A percentile compares a stretch with the other conserved stretches of the same genome.
Evolutionary conservation across 768 basidiomycete genomes (phyloP).

Genomic region (Termitomyces sp.): DNA sequence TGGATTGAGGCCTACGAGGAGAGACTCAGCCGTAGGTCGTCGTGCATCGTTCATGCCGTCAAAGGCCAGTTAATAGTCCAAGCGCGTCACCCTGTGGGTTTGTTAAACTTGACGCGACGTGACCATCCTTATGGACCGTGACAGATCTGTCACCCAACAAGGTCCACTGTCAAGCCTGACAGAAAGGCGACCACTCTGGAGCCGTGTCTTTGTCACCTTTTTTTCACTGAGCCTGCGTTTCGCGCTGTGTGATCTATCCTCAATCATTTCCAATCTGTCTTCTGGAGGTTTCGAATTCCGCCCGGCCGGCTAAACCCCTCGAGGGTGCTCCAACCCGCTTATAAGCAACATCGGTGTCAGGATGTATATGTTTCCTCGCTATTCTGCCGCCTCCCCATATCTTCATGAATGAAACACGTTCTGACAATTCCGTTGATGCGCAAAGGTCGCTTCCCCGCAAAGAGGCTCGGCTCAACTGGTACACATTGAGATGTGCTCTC

Average conservation of each 20-base stretch:
- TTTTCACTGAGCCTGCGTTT: background rate
- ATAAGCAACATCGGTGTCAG: background rate
- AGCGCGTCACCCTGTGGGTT: background rate
- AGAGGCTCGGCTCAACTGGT: background rate
- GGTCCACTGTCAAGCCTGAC: too few species aligned
- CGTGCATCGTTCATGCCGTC: background rate
- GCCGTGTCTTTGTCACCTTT: background rate
- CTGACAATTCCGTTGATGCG: background rate
- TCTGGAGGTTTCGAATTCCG: background rate
- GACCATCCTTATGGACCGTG: background rate
- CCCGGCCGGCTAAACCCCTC: background rate
- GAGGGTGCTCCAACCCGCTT: background rate
- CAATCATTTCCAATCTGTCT: background rate
- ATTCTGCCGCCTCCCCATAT: background rate
- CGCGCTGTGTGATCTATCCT: background rate
- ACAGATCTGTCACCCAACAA: background rate
- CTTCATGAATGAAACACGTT: background rate
- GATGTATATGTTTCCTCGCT: background rate
- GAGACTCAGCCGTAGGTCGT: conserved; percentile 44
- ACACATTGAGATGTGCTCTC: background rate
- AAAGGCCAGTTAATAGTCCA: background rate
- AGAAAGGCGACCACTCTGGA: too few species aligned
- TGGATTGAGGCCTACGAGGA: conserved; percentile 7
- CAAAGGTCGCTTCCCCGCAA: background rate
- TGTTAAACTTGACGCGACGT: background rate